phyloP scores from a whole-genome alignment of 2,329 filamentous ascomycete genomes.

The Ophiostoma sp. region DNA sequence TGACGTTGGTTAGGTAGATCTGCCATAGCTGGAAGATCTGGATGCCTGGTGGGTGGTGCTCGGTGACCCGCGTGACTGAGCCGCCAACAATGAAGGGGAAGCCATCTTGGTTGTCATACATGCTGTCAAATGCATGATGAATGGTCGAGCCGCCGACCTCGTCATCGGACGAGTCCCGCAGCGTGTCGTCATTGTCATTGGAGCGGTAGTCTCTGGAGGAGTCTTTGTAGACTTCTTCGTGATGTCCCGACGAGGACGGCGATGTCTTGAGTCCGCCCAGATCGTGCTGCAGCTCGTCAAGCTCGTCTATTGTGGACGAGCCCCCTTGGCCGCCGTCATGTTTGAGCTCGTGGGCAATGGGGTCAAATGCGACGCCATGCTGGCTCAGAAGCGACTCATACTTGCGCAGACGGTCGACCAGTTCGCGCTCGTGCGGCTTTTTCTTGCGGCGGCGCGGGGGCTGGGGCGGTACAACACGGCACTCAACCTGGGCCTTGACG shows the following conservation, averaged over 20 bases:
- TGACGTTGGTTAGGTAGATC: constrained; percentile 63
- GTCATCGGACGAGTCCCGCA: constrained; percentile 54
- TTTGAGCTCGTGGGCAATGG: constrained; percentile 52
- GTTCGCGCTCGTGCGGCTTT: constrained; percentile 63
- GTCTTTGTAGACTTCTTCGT: constrained; percentile 6
- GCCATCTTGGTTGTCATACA: constrained; percentile 52
- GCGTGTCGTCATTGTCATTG: constrained; percentile 46
- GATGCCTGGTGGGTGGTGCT: constrained; percentile 49
- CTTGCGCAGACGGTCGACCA: constrained; percentile 62
- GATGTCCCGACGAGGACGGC: constrained; percentile 31
- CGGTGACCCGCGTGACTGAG: constrained; percentile 40
- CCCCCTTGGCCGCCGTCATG: constrained; percentile 32
- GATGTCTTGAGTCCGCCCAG: constrained; percentile 52
- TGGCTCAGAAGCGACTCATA: constrained; percentile 63
- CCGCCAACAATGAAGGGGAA: constrained; percentile 55
- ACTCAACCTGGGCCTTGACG: constrained; percentile 57
- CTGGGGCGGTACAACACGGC: constrained; percentile 53
- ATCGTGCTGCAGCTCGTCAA: constrained; percentile 53
- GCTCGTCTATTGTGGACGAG: constrained; percentile 40
- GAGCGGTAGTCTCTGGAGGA: constrained; percentile 42
- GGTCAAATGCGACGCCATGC: constrained; percentile 64
- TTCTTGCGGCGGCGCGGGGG: constrained; percentile 56
- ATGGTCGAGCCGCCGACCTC: constrained; percentile 51
- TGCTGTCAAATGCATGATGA: constrained; percentile 54
- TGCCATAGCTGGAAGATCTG: constrained; percentile 64